Percentiles rank a stretch among this genome's conserved stretches.
phyloP scores from a whole-genome alignment of 1,139 yeast species.

The Suhomyces yuchorum region DNA sequence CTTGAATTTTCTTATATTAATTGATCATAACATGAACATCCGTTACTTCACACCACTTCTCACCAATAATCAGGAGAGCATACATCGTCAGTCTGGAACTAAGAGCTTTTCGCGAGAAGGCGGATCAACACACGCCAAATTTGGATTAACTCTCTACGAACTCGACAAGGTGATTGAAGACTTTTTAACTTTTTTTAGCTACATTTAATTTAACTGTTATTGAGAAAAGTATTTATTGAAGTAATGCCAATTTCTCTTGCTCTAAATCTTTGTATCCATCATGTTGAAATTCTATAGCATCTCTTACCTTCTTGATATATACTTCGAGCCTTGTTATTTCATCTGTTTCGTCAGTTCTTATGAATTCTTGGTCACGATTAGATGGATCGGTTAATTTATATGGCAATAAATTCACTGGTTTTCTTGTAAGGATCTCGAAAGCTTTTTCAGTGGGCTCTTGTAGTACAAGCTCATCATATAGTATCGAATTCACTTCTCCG shows the following conservation, averaged over 20 bases:
- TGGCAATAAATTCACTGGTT: slow-evolving; percentile 77
- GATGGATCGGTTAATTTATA: slow-evolving; percentile 50
- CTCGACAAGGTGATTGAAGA: slow-evolving; percentile 27
- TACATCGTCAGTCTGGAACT: not conserved
- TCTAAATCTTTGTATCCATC: slow-evolving; percentile 55
- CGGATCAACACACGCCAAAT: slow-evolving; percentile 15
- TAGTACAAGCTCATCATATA: slow-evolving; percentile 90
- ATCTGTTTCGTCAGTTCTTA: slow-evolving; percentile 62
- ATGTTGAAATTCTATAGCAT: slow-evolving; percentile 56
- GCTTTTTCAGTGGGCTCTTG: slow-evolving; percentile 93
- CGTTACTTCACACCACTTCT: slow-evolving; percentile 28
- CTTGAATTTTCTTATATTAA: slow-evolving; percentile 39
- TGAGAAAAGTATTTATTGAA: slow-evolving; percentile 27
- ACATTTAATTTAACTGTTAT: not conserved
- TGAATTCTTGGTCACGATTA: slow-evolving; percentile 46
- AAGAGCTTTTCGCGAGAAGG: slow-evolving; percentile 11
- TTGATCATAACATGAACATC: slow-evolving; percentile 27
- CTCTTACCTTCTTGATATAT: slow-evolving; percentile 63
- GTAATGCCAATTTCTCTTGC: slow-evolving; percentile 45
- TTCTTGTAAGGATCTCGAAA: slow-evolving; percentile 72
- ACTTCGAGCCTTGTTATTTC: slow-evolving; percentile 74
- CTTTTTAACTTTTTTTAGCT: slow-evolving; percentile 18
- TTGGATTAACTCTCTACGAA: slow-evolving; percentile 25
- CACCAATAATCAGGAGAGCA: slow-evolving; percentile 4
- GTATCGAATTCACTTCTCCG: slow-evolving; percentile 62